Evolutionary conservation across 345 rosid species (phyloP).

Genomic region (Salix arbutifolia): DNA sequence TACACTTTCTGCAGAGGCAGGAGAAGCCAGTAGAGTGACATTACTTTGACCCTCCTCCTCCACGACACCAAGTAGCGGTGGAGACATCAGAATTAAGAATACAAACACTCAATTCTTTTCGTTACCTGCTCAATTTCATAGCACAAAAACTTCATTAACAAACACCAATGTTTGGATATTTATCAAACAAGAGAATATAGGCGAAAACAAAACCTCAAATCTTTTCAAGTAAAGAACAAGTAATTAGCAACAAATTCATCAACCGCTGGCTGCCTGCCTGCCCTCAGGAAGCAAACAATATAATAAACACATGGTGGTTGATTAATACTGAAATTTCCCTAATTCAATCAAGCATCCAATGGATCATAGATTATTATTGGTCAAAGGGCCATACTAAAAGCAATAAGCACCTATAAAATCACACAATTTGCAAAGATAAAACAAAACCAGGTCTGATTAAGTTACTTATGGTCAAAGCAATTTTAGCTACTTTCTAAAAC

Average conservation of each 20-base stretch:
- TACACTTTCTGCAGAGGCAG: slow-evolving; percentile 23
- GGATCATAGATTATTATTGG: slow-evolving; percentile 4
- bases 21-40: slow-evolving; percentile 27
- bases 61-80: slow-evolving; percentile 26
- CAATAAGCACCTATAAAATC: not conserved
- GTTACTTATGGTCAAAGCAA: too few species aligned
- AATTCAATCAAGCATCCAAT: slow-evolving; percentile 9
- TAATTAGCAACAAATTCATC: not conserved
- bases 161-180: not conserved
- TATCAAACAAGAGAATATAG: not conserved
- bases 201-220: too few species aligned
- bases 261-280: slow-evolving; percentile 8
- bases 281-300: slow-evolving; percentile 14
- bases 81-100: slow-evolving; percentile 20
- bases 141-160: not conserved
- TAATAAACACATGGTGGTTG: not conserved
- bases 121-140: slow-evolving; percentile 6
- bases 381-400: slow-evolving; percentile 5
- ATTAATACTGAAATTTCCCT: slow-evolving; percentile 2
- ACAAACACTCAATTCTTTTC: not conserved
- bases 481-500: too few species aligned
- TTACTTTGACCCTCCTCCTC: slow-evolving; percentile 29
- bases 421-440: too few species aligned
- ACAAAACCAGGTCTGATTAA: too few species aligned
- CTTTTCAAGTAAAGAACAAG: not conserved